Evolutionary conservation across 208 protist genomes (phyloP).

Genomic region (Vickermania ingenoplastis): DNA sequence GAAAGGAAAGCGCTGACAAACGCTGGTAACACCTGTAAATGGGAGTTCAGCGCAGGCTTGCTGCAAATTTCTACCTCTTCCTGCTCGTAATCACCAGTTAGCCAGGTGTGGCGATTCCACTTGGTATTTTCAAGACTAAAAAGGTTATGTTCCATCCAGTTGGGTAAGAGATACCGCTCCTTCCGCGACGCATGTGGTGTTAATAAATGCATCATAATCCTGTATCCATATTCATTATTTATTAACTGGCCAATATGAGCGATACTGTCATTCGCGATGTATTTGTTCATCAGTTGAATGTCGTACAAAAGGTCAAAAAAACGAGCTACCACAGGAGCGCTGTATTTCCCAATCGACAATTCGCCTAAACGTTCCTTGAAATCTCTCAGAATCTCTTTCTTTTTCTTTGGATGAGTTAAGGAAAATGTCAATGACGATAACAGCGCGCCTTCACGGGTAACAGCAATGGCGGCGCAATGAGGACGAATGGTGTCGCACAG

Average conservation of each 20-base stretch:
- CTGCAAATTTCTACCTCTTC: slow-evolving; percentile 80
- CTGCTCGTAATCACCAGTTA: slow-evolving; percentile 48
- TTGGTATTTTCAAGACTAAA: slow-evolving; percentile 61
- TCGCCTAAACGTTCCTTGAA: slow-evolving; percentile 59
- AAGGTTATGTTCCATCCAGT: slow-evolving; percentile 82
- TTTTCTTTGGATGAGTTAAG: slow-evolving; percentile 68
- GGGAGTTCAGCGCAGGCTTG: slow-evolving; percentile 63
- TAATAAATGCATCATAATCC: slow-evolving; percentile 79
- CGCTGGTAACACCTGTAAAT: slow-evolving; percentile 52
- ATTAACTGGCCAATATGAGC: slow-evolving; percentile 60
- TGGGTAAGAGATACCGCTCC: slow-evolving; percentile 53
- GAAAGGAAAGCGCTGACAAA: slow-evolving; percentile 49
- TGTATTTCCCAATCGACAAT: slow-evolving; percentile 72
- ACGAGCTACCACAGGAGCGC: slow-evolving; percentile 73
- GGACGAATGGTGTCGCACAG: slow-evolving; percentile 77
- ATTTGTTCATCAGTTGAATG: slow-evolving; percentile 75
- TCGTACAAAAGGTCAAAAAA: slow-evolving; percentile 86
- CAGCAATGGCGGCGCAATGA: slow-evolving; percentile 48
- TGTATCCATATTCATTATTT: slow-evolving; percentile 78
- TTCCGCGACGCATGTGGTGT: slow-evolving; percentile 65
- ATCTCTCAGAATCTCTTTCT: slow-evolving; percentile 68
- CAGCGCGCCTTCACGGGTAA: slow-evolving; percentile 60
- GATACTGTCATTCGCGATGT: slow-evolving; percentile 53
- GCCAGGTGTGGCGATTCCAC: slow-evolving; percentile 86
- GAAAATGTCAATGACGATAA: slow-evolving; percentile 75